Conservation (phyloP, 495 filamentous ascomycete species). For the Usnea hakonensis region DNA sequence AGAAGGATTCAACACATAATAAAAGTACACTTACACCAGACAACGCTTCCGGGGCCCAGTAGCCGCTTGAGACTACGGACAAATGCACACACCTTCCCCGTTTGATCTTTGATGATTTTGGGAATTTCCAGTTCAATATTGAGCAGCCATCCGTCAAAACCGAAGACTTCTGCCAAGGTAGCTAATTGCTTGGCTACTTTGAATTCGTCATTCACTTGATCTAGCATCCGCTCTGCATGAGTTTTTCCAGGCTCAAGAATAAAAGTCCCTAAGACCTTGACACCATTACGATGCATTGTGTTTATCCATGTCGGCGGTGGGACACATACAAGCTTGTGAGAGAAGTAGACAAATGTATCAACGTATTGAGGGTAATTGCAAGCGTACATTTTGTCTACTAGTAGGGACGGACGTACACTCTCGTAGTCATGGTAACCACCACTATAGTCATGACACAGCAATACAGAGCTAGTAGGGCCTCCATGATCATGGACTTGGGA, state of each 20-base stretch:
- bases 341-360: slow-evolving; percentile 39
- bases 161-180: slow-evolving; percentile 32
- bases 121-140: slow-evolving; percentile 40
- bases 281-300: slow-evolving; percentile 37
- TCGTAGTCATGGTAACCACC: slow-evolving; percentile 40
- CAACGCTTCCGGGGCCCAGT: slow-evolving; percentile 27
- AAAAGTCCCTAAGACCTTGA: slow-evolving; percentile 37
- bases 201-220: slow-evolving; percentile 25
- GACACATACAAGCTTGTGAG: slow-evolving; percentile 37
- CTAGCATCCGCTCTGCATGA: slow-evolving; percentile 28
- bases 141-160: slow-evolving; percentile 42
- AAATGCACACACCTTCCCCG: slow-evolving; percentile 26
- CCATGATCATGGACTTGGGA: not conserved
- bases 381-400: slow-evolving; percentile 28
- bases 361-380: slow-evolving; percentile 36
- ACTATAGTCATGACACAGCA: slow-evolving; percentile 39
- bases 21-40: slow-evolving; percentile 28
- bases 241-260: slow-evolving; percentile 31
- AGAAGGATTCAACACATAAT: not conserved
- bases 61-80: slow-evolving; percentile 25
- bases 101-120: slow-evolving; percentile 19
- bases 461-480: slow-evolving; percentile 22
- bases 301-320: slow-evolving; percentile 42
- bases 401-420: slow-evolving; percentile 22
- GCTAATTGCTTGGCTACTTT: slow-evolving; percentile 33